Evolutionary conservation across 2,329 filamentous ascomycete species (phyloP), one percentile per base, ranked within the genome.

Genomic region (Stromatinia cepivora): DNA sequence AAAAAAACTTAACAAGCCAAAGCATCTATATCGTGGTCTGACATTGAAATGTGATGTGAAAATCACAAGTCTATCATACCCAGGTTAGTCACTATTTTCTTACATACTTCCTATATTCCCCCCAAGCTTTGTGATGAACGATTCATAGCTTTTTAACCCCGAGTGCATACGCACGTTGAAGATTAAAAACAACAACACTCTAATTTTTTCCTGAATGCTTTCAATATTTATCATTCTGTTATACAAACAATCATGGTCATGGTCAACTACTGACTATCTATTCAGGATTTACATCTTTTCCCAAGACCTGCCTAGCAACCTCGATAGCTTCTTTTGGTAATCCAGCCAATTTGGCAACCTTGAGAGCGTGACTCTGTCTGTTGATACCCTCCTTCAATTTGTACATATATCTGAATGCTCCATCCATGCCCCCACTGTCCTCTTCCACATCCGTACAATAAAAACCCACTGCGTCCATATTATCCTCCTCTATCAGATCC

Each of bases 371-470:
- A 71, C 92, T 96, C 73, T 91, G 84, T 65, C 89, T 86, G 80
- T 98, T 99, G 69, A 97, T 87, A 0, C 95, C 95, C 78, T 85
- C 88, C 67, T 87, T 87, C 79, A 99, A 80, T 73, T 86, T 90
- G 81, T 99, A 94, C 68, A 96, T 85, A 81, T 97, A 99, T 54
- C 91, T 88, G 79, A 97, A 99, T 0, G 88, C 88, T 10, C 73
- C 74, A 53, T 48, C 39, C 3, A 28, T 54, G n/a, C 25, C 66
- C 1, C 74, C 75, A 64, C 74, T 75, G 64, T 91, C 89, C 78
- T 97, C 94, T 31, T 89, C 84, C 11, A 99, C 87, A 80, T 97
- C 93, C 0, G 95, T 98, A 79, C 94, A 98, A 79, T 94, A 97
- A 56, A 75, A 76, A 0, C 81, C 82, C 9, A 78, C 75, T 3